Conservation (phyloP, 805 yeast species). For the Naumovozyma baii region DNA sequence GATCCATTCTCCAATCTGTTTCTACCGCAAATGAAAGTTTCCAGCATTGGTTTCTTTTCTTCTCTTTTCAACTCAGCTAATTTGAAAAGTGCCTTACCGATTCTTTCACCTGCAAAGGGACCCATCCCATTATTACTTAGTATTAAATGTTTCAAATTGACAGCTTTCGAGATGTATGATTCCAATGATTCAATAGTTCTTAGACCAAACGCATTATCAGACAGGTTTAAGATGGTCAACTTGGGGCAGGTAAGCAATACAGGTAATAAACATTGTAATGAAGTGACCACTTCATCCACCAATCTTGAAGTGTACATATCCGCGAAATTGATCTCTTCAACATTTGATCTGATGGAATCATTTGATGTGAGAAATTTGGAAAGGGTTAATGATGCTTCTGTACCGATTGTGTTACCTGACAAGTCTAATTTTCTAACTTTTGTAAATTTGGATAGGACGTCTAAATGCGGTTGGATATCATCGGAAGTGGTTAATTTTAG, state of each 20-base stretch:
- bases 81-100: slow-evolving; percentile 74
- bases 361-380: slow-evolving; percentile 43
- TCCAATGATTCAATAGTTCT: slow-evolving; percentile 90
- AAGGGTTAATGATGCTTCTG: slow-evolving; percentile 70
- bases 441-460: slow-evolving; percentile 38
- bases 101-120: slow-evolving; percentile 92
- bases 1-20: slow-evolving; percentile 96
- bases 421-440: slow-evolving; percentile 54
- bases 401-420: slow-evolving; percentile 91
- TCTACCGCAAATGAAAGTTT: slow-evolving; percentile 92
- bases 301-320: slow-evolving; percentile 93
- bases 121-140: slow-evolving; percentile 96
- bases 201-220: slow-evolving; percentile 95
- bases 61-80: slow-evolving; percentile 55
- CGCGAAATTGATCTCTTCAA: slow-evolving; percentile 69
- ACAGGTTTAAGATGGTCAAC: slow-evolving; percentile 64
- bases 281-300: slow-evolving; percentile 86
- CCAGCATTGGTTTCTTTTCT: slow-evolving; percentile 41
- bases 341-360: slow-evolving; percentile 33
- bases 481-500: slow-evolving; percentile 61
- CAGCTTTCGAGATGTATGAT: slow-evolving; percentile 61
- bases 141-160: slow-evolving; percentile 74
- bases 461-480: slow-evolving; percentile 65
- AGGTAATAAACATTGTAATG: slow-evolving; percentile 63
- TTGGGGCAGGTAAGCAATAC: slow-evolving; percentile 61